Evolutionary conservation across 768 basidiomycete species (phyloP), one percentile per base, ranked within the genome.

Genomic region (Trametes elegans): DNA sequence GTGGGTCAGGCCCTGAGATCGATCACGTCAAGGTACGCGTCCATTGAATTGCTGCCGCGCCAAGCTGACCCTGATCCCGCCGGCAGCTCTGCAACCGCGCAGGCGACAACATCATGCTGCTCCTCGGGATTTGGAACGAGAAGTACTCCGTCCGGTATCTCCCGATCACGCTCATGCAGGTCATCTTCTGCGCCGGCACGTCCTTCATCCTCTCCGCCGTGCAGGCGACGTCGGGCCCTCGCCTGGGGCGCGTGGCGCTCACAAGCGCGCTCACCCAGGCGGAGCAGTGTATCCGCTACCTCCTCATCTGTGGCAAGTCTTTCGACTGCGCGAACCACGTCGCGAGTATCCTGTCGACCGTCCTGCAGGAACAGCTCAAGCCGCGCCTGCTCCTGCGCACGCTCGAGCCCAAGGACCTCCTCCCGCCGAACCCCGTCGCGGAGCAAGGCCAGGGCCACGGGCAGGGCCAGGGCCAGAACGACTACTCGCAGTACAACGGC

Each of bases 161-260:
- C n/a, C 80, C 82, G 3, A 76, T 84, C 54, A 81, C 81, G 11
- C 68, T 82, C 35, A 73, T 80, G 18, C 84, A 85, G 65, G 74
- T 78, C 29, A 70, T 78, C 18, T 85, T 84, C 68, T 78, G 79
- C 5, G 81, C 83, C 1, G 84, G 82, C 14, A 84, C 81, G 4
- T 74, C 82, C 7, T 83, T 76, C 61, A 74, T 84, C 14, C 73
- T 83, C 35, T 72, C 73, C 18, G 79, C 80, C 16, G 76, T 81
- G 53, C 78, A 81, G 64, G 79, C 81, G 1, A 74, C 73, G 21
- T 59, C 64, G n/a, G 66, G 64, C 7, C 74, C 76, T 5, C 77
- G 80, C 3, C 69, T 78, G 3, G 80, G 78, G 0, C 69, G 74
- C 49, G 77, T 78, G 55, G 73, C 79, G 2, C 72, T 81, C 23